Percentiles rank a stretch among this genome's conserved stretches.
Evolutionary conservation across 2,329 filamentous ascomycete species (phyloP).

Genomic region (Nigrograna mackinnonii): DNA sequence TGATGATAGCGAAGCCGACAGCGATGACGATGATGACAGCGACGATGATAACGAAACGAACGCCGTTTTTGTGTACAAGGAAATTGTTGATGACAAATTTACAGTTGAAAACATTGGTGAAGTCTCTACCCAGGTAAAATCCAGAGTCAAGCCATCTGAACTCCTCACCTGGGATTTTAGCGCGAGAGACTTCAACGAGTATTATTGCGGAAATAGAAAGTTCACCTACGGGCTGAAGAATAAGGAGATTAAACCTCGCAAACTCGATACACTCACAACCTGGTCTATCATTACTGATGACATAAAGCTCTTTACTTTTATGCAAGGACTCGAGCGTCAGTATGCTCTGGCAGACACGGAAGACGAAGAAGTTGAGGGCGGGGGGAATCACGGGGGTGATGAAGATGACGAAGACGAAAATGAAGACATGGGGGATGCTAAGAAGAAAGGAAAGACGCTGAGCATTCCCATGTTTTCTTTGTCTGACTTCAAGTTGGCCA

Average conservation of each 20-base stretch:
- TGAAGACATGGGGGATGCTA: background rate
- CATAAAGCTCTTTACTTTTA: conserved; percentile 54
- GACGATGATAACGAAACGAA: conserved; percentile 21
- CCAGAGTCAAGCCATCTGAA: conserved; percentile 57
- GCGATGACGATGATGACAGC: conserved; percentile 28
- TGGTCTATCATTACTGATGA: conserved; percentile 60
- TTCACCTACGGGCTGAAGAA: conserved; percentile 11
- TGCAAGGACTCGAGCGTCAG: conserved; percentile 59
- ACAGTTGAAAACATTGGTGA: conserved; percentile 78
- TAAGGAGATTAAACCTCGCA: conserved; percentile 3
- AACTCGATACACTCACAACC: conserved; percentile 30
- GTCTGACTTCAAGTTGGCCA: conserved; percentile 43
- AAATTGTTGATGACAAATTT: conserved; percentile 67
- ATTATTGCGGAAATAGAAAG: conserved; percentile 5
- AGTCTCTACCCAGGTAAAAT: conserved; percentile 69
- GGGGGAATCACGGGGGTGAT: too few species aligned
- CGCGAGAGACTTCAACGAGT: conserved; percentile 3
- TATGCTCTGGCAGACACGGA: conserved; percentile 29
- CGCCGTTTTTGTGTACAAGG: conserved; percentile 43
- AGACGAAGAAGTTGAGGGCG: too few species aligned
- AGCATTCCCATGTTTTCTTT: conserved; percentile 11
- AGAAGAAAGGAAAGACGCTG: conserved; percentile 4
- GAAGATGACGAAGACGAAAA: too few species aligned
- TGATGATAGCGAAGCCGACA: conserved; percentile 43
- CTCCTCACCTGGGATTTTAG: conserved; percentile 49